Evolutionary conservation across 2,329 filamentous ascomycete species (phyloP).

Genomic region (Ceratocystiopsis minuta): DNA sequence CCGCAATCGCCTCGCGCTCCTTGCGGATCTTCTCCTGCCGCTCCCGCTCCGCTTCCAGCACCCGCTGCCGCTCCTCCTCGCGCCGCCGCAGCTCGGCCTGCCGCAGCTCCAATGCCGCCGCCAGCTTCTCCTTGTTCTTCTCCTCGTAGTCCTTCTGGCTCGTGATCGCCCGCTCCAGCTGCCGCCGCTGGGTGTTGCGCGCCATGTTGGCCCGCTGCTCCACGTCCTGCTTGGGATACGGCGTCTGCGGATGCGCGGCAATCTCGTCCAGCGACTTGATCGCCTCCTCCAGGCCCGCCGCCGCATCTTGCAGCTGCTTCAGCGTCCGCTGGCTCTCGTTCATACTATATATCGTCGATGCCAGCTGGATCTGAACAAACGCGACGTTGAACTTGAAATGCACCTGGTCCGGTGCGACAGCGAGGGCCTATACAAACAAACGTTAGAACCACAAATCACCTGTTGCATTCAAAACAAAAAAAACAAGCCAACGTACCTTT

Average conservation of each 20-base stretch:
- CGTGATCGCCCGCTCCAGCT: constrained; percentile 70
- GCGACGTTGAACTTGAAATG: constrained; percentile 97
- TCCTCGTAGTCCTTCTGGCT: constrained; percentile 83
- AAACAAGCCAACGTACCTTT: constrained; percentile 27
- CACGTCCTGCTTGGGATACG: constrained; percentile 77
- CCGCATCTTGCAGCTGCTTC: constrained; percentile 63
- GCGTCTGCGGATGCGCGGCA: constrained; percentile 46
- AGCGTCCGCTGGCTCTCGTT: constrained; percentile 61
- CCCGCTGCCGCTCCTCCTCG: constrained; percentile 56
- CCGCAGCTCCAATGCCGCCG: constrained; percentile 59
- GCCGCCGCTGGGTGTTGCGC: constrained; percentile 80
- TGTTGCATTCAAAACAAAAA: background rate
- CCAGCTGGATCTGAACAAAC: constrained; percentile 90
- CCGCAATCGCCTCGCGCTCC: constrained; percentile 65
- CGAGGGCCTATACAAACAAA: constrained; percentile 43
- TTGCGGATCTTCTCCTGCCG: constrained; percentile 67
- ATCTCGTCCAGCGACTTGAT: constrained; percentile 55
- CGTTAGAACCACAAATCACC: background rate
- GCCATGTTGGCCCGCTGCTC: constrained; percentile 97
- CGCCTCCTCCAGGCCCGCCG: constrained; percentile 60
- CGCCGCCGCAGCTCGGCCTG: constrained; percentile 63
- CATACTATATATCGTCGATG: constrained; percentile 58
- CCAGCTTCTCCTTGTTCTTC: constrained; percentile 75
- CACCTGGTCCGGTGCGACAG: constrained; percentile 62
- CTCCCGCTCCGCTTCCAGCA: constrained; percentile 52